phyloP scores from a whole-genome alignment of 2,329 filamentous ascomycete genomes.

The Capronia americana region DNA sequence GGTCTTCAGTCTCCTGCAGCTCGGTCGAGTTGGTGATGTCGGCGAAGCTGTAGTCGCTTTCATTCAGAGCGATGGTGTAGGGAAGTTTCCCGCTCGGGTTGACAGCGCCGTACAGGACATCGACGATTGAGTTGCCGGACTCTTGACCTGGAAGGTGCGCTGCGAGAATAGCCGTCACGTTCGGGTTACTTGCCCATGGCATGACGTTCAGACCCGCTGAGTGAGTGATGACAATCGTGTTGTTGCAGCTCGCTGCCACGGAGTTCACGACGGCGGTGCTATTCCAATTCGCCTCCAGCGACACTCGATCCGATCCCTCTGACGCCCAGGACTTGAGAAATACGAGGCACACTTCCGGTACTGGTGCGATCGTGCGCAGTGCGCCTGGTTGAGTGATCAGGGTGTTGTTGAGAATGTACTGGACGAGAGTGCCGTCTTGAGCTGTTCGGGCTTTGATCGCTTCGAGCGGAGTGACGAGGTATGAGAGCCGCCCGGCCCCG shows the following conservation, averaged over 20 bases:
- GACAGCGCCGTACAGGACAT: conserved; percentile 81
- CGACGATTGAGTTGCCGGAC: conserved; percentile 77
- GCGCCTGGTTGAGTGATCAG: conserved; percentile 40
- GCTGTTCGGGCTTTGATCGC: conserved; percentile 42
- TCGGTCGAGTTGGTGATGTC: conserved; percentile 58
- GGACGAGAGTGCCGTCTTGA: conserved; percentile 40
- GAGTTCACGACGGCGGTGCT: conserved; percentile 52
- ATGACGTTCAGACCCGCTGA: conserved; percentile 51
- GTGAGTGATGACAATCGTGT: conserved; percentile 59
- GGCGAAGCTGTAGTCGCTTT: conserved; percentile 68
- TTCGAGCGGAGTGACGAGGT: conserved; percentile 42
- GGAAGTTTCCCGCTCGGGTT: conserved; percentile 79
- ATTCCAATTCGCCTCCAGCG: conserved; percentile 53
- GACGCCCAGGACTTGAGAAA: conserved; percentile 63
- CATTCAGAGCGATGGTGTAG: conserved; percentile 77
- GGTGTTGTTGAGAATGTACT: conserved; percentile 52
- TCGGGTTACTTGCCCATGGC: conserved; percentile 50
- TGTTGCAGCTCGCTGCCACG: conserved; percentile 55
- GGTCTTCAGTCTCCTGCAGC: conserved; percentile 29
- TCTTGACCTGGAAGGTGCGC: conserved; percentile 84
- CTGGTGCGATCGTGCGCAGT: conserved; percentile 38
- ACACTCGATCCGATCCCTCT: conserved; percentile 53
- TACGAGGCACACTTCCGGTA: conserved; percentile 61
- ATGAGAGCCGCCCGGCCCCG: conserved; percentile 42
- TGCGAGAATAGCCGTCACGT: conserved; percentile 84